Conservation (phyloP, 345 rosid genomes). For the Gossypium australe region DNA sequence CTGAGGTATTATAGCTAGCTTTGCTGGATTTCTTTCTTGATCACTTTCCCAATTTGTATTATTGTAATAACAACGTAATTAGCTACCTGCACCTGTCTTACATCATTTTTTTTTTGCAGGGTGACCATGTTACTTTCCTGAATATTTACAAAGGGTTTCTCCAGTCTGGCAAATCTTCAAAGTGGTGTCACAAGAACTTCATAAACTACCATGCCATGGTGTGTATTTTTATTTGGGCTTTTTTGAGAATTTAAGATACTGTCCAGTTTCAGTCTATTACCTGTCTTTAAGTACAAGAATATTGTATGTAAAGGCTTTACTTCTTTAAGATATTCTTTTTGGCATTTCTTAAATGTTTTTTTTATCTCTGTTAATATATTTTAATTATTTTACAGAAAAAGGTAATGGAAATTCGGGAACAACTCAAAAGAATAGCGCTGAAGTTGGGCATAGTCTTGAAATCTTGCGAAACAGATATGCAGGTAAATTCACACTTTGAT, state of each 20-base stretch:
- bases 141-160: slow-evolving; percentile 89
- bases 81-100: neutral
- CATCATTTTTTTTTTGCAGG: slow-evolving; percentile 41
- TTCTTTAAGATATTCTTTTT: neutral
- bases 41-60: neutral
- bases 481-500: slow-evolving; percentile 28
- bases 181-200: slow-evolving; percentile 82
- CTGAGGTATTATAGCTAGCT: slow-evolving; percentile 50
- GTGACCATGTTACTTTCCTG: slow-evolving; percentile 85
- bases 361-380: neutral
- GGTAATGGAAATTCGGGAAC: slow-evolving; percentile 71
- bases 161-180: slow-evolving; percentile 72
- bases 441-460: slow-evolving; percentile 72
- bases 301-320: slow-evolving; percentile 2
- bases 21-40: slow-evolving; percentile 6
- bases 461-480: slow-evolving; percentile 69
- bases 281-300: neutral
- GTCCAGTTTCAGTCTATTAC: neutral
- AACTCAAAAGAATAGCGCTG: slow-evolving; percentile 64
- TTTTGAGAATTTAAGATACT: neutral
- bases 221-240: slow-evolving; percentile 13
- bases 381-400: slow-evolving; percentile 51
- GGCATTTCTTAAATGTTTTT: neutral
- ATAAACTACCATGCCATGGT: slow-evolving; percentile 91
- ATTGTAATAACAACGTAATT: neutral